Evolutionary conservation across 176 grass and related monocot species (phyloP), one percentile per base, ranked within the genome.

Genomic region (Guadua angustifolia): DNA sequence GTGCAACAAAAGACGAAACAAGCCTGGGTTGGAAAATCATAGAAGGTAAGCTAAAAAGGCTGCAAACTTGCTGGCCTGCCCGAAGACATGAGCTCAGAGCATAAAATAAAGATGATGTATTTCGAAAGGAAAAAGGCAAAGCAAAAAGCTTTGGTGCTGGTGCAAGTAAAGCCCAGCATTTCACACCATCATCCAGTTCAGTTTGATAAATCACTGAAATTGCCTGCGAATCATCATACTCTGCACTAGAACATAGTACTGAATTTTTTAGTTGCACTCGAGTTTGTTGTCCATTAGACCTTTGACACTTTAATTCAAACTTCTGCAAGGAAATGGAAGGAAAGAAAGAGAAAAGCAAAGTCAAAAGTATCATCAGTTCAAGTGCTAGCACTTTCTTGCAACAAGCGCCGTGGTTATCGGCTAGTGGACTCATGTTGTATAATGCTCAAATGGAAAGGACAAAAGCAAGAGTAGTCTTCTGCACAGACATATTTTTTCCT

Each of bases 361-460:
- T 71, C 71, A 86, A 86, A 86, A 84, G 75, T 22, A 52, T 22
- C 49, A 84, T 60, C 24, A 78, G 74, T 66, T 43, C 44, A 66
- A 38, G 57, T 43, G 33, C 5, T 74, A 50, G 33, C 7, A 74
- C 69, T 85, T 80, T 73, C 50, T 75, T 52, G 69, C 42, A 69
- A 61, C 76, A 80, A 64, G 57, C 78, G 80, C 57, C 74, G 19
- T 73, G 46, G 16, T 73, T 84, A 73, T 55, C 66, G 80, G 80
- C 57, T 56, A 79, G 57, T 83, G 71, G 62, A 61, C 45, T 73
- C 29, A 8, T 71, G 44, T 64, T 61, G 52, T 51, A 61, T 71
- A 49, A 78, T 72, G 84, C 53, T 71, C 29, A 3, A 72, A 55
- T 16, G 29, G 25, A 69, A 49, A 72, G 18, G 51, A 58, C 49